Percentiles rank a stretch among this genome's conserved stretches.
These are phyloP conservation scores for Thyridium curvatum DNA, from an alignment of 2,329 filamentous ascomycete species.

Conservation along the genomic window DNA sequence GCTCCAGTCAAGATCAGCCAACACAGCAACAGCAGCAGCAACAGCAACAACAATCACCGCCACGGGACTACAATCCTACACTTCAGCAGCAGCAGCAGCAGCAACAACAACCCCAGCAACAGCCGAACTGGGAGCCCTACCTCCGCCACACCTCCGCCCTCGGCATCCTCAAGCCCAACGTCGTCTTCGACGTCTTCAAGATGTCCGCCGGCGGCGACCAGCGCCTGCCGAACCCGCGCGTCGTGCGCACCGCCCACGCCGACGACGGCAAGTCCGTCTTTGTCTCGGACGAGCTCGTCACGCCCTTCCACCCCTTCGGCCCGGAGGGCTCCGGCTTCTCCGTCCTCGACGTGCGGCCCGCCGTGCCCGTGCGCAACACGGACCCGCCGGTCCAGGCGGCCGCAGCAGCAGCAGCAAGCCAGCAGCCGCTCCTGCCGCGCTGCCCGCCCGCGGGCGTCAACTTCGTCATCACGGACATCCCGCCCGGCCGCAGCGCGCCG, in stretches of 20 bases:
- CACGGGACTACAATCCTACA: too few species aligned
- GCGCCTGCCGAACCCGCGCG: not conserved
- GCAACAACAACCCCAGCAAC: too few species aligned
- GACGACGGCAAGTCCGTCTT: conserved; percentile 23
- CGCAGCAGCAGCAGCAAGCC: conserved; percentile 1
- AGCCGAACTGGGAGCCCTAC: conserved; percentile 15
- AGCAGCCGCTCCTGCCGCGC: conserved; percentile 18
- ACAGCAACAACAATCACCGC: too few species aligned
- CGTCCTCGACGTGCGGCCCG: conserved; percentile 18
- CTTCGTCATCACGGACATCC: conserved; percentile 25
- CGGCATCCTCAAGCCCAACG: conserved; percentile 16
- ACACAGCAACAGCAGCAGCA: too few species aligned
- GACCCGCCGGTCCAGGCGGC: conserved; percentile 3
- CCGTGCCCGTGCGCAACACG: conserved; percentile 23
- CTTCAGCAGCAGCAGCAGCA: too few species aligned
- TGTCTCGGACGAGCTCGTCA: conserved; percentile 15
- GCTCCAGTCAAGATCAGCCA: too few species aligned
- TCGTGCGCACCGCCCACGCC: conserved; percentile 16
- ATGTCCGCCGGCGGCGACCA: not conserved
- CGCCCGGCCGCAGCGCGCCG: conserved; percentile 19
- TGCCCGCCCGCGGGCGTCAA: conserved; percentile 26
- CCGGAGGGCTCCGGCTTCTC: conserved; percentile 20
- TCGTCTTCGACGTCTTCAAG: conserved; percentile 15
- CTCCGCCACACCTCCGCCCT: conserved; percentile 17
- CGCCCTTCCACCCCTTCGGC: conserved; percentile 22